Conservation (phyloP, 306 rosid species). For the Cyclanthera cordifolia region DNA sequence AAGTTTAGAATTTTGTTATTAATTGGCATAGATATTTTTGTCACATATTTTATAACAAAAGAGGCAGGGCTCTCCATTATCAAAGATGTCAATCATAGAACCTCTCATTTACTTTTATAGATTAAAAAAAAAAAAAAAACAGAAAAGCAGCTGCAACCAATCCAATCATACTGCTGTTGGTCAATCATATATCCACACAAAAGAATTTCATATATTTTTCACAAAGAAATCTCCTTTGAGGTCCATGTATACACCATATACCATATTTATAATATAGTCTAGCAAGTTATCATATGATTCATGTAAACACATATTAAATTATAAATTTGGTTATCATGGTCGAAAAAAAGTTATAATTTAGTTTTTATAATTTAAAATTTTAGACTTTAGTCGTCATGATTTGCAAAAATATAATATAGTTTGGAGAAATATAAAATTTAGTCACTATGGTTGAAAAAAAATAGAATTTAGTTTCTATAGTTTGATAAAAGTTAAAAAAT, state of each 20-base stretch:
- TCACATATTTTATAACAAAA: no score
- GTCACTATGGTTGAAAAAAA: no score
- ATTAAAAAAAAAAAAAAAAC: background rate
- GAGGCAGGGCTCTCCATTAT: background rate
- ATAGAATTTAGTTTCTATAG: no score
- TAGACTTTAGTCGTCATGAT: no score
- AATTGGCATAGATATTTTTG: no score
- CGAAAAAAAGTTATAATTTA: no score
- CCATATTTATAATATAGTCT: background rate
- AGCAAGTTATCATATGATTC: background rate
- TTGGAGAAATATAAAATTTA: no score
- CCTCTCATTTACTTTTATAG: conserved; percentile 1
- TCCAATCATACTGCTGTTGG: background rate
- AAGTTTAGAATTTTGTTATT: no score
- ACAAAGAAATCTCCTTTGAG: background rate
- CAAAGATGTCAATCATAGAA: background rate
- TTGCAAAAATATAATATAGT: no score
- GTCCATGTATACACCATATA: conserved; percentile 1
- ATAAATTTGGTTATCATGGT: no score
- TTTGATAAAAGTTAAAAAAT: no score
- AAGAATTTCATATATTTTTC: background rate
- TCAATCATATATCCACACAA: background rate
- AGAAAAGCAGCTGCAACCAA: background rate
- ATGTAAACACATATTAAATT: background rate
- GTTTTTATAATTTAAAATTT: no score